Base-by-base conservation (phyloP, 1,139 yeast genomes). In the Nakaseomyces kungkrabaensis region DNA sequence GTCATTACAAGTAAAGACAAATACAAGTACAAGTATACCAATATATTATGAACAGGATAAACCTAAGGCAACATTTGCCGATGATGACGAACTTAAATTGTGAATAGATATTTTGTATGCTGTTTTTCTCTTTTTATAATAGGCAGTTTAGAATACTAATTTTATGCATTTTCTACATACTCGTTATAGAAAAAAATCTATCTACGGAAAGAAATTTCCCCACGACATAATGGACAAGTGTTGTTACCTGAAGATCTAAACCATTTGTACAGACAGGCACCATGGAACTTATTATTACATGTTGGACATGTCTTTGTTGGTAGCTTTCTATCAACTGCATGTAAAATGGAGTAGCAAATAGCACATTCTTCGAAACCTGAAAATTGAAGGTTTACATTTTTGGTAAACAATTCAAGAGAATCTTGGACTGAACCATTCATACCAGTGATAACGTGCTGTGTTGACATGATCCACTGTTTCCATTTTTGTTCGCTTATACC, bases 221-320 rank as follows among this genome's bases (percentile, higher is more conserved):
- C 72, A 65, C 98, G 82, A 70, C 99, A 92, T 61, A 92, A 73
- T 42, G 99, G 98, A 72, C 99, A 92, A 1, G 95, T 84, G 57
- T 88, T 84, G 51, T 86, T 78, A 44, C 94, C 94, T 17, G 96
- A 87, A 59, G 95, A 88, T 72, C 88, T 87, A 70, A 92, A 92
- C 99, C 99, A 92, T 66, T 90, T 86, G 73, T 88, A 90, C 51
- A 92, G 74, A 74, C 99, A 92, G 9, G 94, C 96, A n/a, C 96
- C 84, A 66, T 92, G 99, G 74, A 90, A 92, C 67, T 85, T 87
- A 72, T 94, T 90, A 61, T 81, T 81, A 74, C 99, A 92, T 0
- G 96, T 89, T 11, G 84, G 74, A 69, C 99, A 92, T 5, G 77
- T 77, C 69, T 89, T 90, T 37, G 88, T 80, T 4, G 99, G 98